Conservation (phyloP, 306 rosid species). For the Glycyrrhiza uralensis region DNA sequence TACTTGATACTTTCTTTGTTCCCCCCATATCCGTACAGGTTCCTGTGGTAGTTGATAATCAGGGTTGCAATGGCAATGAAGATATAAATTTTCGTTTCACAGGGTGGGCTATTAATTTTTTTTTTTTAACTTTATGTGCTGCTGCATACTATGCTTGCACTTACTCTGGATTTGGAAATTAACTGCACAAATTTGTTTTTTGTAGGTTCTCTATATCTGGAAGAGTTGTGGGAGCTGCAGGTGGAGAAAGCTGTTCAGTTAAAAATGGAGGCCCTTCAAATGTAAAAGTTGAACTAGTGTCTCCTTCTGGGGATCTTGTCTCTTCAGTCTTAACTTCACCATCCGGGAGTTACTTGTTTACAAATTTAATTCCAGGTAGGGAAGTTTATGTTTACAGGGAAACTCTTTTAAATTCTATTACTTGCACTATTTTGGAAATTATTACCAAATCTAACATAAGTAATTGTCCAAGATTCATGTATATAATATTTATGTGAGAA, state of each 20-base stretch:
- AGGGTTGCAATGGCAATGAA: conserved; percentile 89
- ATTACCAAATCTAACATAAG: neutral
- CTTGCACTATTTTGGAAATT: conserved; percentile 13
- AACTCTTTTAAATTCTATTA: conserved; percentile 8
- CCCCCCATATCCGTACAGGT: conserved; percentile 42
- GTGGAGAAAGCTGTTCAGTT: conserved; percentile 76
- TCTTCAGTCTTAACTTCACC: conserved; percentile 70
- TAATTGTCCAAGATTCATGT: neutral
- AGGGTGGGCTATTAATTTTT: conserved; percentile 54
- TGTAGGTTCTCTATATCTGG: conserved; percentile 88
- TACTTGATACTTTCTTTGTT: neutral
- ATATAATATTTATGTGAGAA: neutral
- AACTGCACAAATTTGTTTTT: conserved; percentile 21
- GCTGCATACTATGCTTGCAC: conserved; percentile 11
- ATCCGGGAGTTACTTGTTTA: conserved; percentile 75
- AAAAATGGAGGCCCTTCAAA: conserved; percentile 83
- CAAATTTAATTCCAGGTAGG: conserved; percentile 82
- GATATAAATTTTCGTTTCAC: conserved; percentile 92
- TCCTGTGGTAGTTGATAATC: conserved; percentile 73
- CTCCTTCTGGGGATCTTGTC: conserved; percentile 57
- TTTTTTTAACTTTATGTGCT: conserved; percentile 8
- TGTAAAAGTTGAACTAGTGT: conserved; percentile 74
- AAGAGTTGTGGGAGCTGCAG: conserved; percentile 84
- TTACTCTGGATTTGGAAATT: conserved; percentile 16
- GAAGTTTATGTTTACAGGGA: conserved; percentile 13